Conservation (phyloP, 1,139 yeast species). For the Blastobotrys proliferans region DNA sequence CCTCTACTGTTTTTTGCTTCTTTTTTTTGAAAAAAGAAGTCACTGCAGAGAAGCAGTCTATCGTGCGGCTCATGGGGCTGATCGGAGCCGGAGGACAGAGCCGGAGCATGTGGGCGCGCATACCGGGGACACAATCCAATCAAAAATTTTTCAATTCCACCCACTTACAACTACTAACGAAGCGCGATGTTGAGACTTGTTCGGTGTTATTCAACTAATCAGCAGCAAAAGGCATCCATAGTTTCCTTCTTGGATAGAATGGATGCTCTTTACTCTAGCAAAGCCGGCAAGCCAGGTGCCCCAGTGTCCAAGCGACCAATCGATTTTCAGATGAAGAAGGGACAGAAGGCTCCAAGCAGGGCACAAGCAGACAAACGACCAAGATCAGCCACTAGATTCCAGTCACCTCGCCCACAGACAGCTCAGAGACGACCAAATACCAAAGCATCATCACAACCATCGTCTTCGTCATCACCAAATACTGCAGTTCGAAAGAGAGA, state of each 20-base stretch:
- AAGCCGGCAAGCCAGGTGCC: slow-evolving; percentile 5
- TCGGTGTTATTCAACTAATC: slow-evolving; percentile 10
- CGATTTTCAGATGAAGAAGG: slow-evolving; percentile 2
- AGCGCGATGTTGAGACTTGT: neutral
- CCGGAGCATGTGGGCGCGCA: too few species aligned
- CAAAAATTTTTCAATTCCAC: neutral
- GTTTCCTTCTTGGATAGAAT: slow-evolving; percentile 16
- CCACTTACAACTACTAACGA: neutral
- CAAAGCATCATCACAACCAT: neutral
- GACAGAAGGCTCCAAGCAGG: slow-evolving; percentile 1
- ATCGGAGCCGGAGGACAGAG: too few species aligned
- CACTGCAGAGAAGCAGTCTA: too few species aligned
- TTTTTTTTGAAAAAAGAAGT: too few species aligned
- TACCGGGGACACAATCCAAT: too few species aligned
- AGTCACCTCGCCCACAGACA: neutral
- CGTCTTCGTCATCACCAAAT: neutral
- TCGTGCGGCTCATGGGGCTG: too few species aligned
- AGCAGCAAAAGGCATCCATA: slow-evolving; percentile 1
- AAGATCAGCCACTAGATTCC: neutral
- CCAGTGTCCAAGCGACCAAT: neutral
- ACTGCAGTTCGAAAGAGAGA: neutral
- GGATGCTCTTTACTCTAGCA: slow-evolving; percentile 13
- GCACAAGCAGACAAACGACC: neutral
- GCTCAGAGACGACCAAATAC: neutral
- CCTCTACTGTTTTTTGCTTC: too few species aligned